Base-by-base conservation (phyloP, 2,329 filamentous ascomycete species). In the Colletotrichum acutatum region DNA sequence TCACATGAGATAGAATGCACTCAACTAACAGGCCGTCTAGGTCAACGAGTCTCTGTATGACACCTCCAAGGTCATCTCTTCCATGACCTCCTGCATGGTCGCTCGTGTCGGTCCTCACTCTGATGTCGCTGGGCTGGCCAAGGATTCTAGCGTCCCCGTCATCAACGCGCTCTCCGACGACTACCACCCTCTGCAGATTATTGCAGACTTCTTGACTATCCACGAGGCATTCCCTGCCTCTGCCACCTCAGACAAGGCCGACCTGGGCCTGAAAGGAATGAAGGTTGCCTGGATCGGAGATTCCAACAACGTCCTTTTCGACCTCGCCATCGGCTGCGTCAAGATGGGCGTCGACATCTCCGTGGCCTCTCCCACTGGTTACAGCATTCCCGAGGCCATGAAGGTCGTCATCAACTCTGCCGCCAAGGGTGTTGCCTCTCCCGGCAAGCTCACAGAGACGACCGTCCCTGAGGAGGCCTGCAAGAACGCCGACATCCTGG, bases 231-330 rank as follows among this genome's bases (percentile, higher is more conserved):
- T 95, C 82, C 88, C 89, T 0, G 85, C 87, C 0, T 79, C 82
- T 9, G 64, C 80, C 0, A 79, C 82, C 46, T 75, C 76, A 1
- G 63, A 68, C 69, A 70, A 73, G 72, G 75, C 78, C 32, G 82
- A 80, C 65, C 87, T 97, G 8, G 93, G 94, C 1, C 86, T 97
- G 5, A 90, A 94, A 76, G 94, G 95, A 1, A 83, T 98, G 78
- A 98, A 98, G 84, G 90, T 98, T 74, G 96, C 97, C 19, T 99
- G 97, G 97, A 88, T 99, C 58, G 96, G 96, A 66, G 96, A 99
- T 81, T 95, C 95, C 12, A 99, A 98, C 86, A 99, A 99, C 78
- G 96, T 99, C 32, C 90, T 98, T 28, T 98, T 95, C 80, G 96
- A 99, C 80, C 88, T 98, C 66, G 95, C 95, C 61, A 96, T 97